Evolutionary conservation across 768 basidiomycete genomes (phyloP).

Genomic region (Rhodotorula diobovata): DNA sequence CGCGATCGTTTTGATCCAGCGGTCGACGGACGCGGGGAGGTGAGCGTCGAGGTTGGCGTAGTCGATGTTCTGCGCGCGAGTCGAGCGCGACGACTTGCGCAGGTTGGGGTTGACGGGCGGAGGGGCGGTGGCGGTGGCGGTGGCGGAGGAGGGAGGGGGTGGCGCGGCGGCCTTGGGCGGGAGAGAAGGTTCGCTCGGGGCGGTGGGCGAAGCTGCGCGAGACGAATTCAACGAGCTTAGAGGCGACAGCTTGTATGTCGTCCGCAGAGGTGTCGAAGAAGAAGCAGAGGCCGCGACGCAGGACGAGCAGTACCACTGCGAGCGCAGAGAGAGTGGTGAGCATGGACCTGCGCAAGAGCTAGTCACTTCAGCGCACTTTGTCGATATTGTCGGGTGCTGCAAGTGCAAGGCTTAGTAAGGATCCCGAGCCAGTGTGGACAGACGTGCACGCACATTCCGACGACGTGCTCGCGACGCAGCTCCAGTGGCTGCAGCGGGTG

Average conservation of each 20-base stretch:
- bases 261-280: slow-evolving; percentile 56
- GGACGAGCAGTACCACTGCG: slow-evolving; percentile 31
- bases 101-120: slow-evolving; percentile 47
- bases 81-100: slow-evolving; percentile 60
- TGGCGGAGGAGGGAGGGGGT: neutral
- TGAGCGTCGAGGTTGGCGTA: slow-evolving; percentile 72
- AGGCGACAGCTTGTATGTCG: slow-evolving; percentile 48
- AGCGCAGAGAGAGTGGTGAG: slow-evolving; percentile 51
- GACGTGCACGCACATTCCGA: slow-evolving; percentile 3
- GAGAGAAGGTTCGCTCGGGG: slow-evolving; percentile 43
- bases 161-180: slow-evolving; percentile 55
- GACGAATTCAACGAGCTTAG: slow-evolving; percentile 55
- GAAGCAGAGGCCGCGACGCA: slow-evolving; percentile 27
- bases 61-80: slow-evolving; percentile 65
- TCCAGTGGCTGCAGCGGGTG: slow-evolving; percentile 24
- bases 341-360: neutral
- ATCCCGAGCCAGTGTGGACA: slow-evolving; percentile 68
- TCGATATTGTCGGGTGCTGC: slow-evolving; percentile 59
- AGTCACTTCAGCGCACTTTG: slow-evolving; percentile 9
- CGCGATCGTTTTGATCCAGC: slow-evolving; percentile 68
- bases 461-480: slow-evolving; percentile 7
- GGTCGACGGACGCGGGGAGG: slow-evolving; percentile 50
- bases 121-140: neutral
- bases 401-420: slow-evolving; percentile 52
- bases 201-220: slow-evolving; percentile 41